Conservation (phyloP, 2,329 filamentous ascomycete species). For the Cladophialophora yegresii region DNA sequence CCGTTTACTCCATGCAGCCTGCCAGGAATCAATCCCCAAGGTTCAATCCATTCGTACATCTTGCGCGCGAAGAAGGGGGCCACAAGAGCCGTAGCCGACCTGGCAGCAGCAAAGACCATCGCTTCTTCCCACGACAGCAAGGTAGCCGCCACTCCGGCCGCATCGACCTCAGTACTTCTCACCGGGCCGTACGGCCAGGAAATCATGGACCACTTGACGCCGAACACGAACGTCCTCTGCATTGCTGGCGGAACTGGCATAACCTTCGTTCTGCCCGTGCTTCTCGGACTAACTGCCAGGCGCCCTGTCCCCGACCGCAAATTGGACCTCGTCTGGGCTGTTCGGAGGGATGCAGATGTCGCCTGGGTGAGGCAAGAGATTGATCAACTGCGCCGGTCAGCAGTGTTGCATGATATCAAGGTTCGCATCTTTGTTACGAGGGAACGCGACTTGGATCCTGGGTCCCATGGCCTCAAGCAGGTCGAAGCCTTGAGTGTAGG, state of each 20-base stretch:
- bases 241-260: conserved; percentile 62
- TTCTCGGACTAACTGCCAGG: conserved; percentile 45
- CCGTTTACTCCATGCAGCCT: conserved; percentile 67
- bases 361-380: conserved; percentile 63
- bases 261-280: conserved; percentile 58
- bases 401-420: conserved; percentile 47
- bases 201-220: conserved; percentile 13
- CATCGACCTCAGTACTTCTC: conserved; percentile 60
- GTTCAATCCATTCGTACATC: conserved; percentile 42
- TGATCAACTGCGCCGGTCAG: conserved; percentile 49
- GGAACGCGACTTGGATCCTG: conserved; percentile 41
- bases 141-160: conserved; percentile 38
- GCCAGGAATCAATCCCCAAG: conserved; percentile 40
- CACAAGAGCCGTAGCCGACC: conserved; percentile 57
- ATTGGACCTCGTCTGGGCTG: conserved; percentile 66
- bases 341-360: conserved; percentile 58
- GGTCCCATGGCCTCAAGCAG: too few species aligned
- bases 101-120: conserved; percentile 40
- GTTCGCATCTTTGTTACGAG: conserved; percentile 64
- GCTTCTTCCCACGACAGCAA: conserved; percentile 22
- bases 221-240: conserved; percentile 53
- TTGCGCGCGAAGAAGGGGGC: conserved; percentile 53
- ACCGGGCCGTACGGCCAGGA: conserved; percentile 63
- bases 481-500: neutral
- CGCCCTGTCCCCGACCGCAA: conserved; percentile 43